phyloP scores from a whole-genome alignment of 164 flowering plant species.

The Annona squamosa region DNA sequence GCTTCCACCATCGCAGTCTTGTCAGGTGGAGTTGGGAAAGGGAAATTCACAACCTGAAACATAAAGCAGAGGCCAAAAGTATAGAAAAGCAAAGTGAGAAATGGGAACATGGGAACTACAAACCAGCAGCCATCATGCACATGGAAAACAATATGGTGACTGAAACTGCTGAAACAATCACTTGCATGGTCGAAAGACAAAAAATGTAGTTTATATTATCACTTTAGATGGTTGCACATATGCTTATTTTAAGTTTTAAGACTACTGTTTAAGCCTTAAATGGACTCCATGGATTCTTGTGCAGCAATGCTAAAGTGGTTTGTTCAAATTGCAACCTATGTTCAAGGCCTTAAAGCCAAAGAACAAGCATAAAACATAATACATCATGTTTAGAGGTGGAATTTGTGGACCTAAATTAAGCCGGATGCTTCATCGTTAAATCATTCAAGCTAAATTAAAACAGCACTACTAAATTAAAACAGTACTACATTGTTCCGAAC shows the following conservation, averaged over 20 bases:
- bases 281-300: neutral
- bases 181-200: neutral
- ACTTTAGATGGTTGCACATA: no score
- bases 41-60: constrained; percentile 75
- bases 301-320: neutral
- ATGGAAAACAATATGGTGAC: neutral
- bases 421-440: neutral
- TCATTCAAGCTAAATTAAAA: neutral
- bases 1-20: constrained; percentile 59
- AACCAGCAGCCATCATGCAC: neutral
- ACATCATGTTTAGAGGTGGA: neutral
- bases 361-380: neutral
- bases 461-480: neutral
- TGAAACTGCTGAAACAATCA: neutral
- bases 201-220: neutral
- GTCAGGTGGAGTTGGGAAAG: constrained; percentile 94
- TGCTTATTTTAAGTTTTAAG: neutral
- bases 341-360: neutral
- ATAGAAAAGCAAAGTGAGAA: constrained; percentile 3
- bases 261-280: neutral
- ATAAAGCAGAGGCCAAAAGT: neutral
- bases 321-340: neutral
- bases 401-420: neutral
- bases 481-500: constrained; percentile 22
- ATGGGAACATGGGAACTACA: neutral